Base-by-base conservation (phyloP, 495 filamentous ascomycete species). In the Trichoderma reesei region DNA sequence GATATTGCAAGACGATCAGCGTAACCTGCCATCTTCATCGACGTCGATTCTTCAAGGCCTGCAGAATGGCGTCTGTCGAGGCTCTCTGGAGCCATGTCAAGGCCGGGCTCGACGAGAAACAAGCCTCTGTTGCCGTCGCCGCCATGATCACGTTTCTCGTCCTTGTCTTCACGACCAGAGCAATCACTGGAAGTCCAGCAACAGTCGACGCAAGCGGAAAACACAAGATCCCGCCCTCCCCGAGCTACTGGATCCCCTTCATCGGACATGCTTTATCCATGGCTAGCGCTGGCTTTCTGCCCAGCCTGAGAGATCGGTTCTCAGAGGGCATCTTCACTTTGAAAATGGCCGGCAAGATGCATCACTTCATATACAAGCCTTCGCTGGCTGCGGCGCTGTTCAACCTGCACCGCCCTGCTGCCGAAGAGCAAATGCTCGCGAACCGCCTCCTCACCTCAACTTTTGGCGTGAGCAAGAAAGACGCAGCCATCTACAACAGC, bases 391-490 rank as follows among this genome's bases (percentile, higher is more conserved):
- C 61, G 4, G 38, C 31, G 7, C 61, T 63, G 16, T n/a, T 63
- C 16, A 44, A 63, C 31, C 38, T 42, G 61, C 61, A 39, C 16
- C 41, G 41, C 11, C 41, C 61, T 16, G 61, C 31, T 34, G 61
- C 16, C 1, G 61, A 63, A 1, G 61, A 63, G 61, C 38, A 46
- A n/a, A 42, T 41, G 38, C 38, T 63, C 4, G 31, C 38, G n/a
- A 42, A 41, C 13, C 41, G 41, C 8, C 61, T 63, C 10, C 10
- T 41, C 3, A 18, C 2, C 9, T 42, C 61, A 14, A 63, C 38
- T 34, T 63, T 63, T 63, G 61, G 61, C n/a, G 31, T 46, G 33
- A 42, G 16, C 38, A 63, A 63, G 61, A 42, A 39, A 16, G 38
- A 63, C 26, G 9, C 5, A 16, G 38, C 61, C 16, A 34, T 63